Evolutionary conservation across 805 yeast genomes (phyloP), one percentile per base, ranked within the genome.

Genomic region (Myxozyma sirexii): DNA sequence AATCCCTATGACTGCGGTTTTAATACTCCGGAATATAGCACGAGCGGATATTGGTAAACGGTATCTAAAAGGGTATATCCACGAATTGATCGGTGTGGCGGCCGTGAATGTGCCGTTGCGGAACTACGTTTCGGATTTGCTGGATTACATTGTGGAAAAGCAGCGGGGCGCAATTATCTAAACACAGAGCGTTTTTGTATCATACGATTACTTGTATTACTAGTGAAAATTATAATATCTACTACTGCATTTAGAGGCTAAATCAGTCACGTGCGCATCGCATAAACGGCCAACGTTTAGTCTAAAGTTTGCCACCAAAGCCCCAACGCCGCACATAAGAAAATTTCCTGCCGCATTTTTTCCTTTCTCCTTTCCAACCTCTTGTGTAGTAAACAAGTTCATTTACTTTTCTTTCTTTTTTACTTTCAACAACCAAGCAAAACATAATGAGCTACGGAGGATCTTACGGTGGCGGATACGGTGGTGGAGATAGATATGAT

Each of bases 1-100:
- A 4, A 57, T 68, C 5, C 63, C 69, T 5, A 42, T 70, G 29
- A 71, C 75, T 1, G 75, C 76, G 2, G 72, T 72, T 1, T 61
- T 72, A 19, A 74, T 75, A 0, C 67, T 76, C 23, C 73, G 73
- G 35, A 76, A 76, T 57, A 63, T 76, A 23, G 75, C 77, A 7
- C 63, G 71, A 17, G 66, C 68, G 39, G 57, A 59, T 17, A 52
- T 50, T 8, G 75, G 75, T 19, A 62, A 63, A 43, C 52, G 33
- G 19, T 53, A 64, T 21, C 57, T 71, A 21, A 53, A 60, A 44
- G 68, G 64, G 3, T 57, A 60, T 10, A 65, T 55, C 23, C 59
- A 39, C n/a, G 55, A 39, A 4, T 24, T 66, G n/a, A 44, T 56
- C 19, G 60, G 59, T 7, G 67, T 64, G 4, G 69, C 68, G n/a